Evolutionary conservation across 345 rosid genomes (phyloP).

Genomic region (Alliaria petiolata): DNA sequence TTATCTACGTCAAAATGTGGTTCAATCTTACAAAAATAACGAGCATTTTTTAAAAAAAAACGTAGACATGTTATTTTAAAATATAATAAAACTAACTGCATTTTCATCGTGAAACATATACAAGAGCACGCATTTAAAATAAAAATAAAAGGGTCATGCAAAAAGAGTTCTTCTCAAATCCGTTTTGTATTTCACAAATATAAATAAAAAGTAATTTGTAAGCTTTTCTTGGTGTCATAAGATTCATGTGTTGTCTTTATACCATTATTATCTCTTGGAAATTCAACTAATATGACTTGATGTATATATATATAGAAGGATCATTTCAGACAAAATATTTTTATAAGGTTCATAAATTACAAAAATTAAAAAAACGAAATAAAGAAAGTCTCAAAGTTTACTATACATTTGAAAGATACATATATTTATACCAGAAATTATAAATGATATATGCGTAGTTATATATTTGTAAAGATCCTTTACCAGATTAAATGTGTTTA

Average conservation of each 20-base stretch:
- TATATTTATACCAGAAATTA: not conserved
- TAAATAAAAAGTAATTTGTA: not conserved
- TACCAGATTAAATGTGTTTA: too few relatives aligned
- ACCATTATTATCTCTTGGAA: not conserved
- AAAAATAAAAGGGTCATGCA: conserved; percentile 18
- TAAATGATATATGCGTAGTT: too few relatives aligned
- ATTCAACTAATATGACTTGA: not conserved
- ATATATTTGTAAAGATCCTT: too few relatives aligned
- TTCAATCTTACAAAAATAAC: not conserved
- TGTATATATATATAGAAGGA: not conserved
- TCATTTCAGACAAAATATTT: not conserved
- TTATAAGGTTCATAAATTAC: not conserved
- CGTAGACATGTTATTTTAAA: not conserved
- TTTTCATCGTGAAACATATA: not conserved
- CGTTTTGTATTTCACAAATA: conserved; percentile 4
- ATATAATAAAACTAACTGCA: not conserved
- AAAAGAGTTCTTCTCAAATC: conserved; percentile 18
- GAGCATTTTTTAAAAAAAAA: not conserved
- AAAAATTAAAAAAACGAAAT: not conserved
- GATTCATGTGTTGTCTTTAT: conserved; percentile 26
- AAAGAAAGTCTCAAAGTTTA: not conserved
- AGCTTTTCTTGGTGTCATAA: conserved; percentile 20
- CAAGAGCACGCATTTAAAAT: not conserved
- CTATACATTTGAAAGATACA: not conserved
- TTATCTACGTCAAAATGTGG: not conserved